phyloP scores from a whole-genome alignment of 1,284 basidiomycete species.

The Ustilago curta region DNA sequence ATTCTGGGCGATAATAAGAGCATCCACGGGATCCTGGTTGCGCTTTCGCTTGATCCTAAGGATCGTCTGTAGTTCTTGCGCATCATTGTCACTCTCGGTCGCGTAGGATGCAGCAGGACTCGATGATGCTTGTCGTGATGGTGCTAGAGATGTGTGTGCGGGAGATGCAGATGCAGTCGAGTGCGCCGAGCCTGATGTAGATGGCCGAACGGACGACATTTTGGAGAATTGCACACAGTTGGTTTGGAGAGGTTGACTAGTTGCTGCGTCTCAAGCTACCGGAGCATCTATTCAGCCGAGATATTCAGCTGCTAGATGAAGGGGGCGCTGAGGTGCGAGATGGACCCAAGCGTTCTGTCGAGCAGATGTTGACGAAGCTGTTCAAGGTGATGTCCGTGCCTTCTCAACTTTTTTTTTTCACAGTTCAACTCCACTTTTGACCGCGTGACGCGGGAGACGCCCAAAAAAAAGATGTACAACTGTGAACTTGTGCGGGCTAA shows the following conservation, averaged over 20 bases:
- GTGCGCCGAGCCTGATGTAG: conserved; percentile 16
- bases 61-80: conserved; percentile 41
- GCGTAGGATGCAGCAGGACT: conserved; percentile 31
- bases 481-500: neutral
- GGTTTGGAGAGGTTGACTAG: too few relatives aligned
- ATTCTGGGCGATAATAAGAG: conserved; percentile 56
- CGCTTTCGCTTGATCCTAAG: conserved; percentile 66
- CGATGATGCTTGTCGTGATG: conserved; percentile 24
- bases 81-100: conserved; percentile 24
- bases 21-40: conserved; percentile 61
- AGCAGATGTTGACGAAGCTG: neutral
- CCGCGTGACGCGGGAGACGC: neutral
- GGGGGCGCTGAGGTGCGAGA: neutral
- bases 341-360: neutral
- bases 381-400: conserved; percentile 5
- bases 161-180: conserved; percentile 25
- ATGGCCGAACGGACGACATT: conserved; percentile 22
- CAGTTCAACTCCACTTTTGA: conserved; percentile 8
- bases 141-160: conserved; percentile 15
- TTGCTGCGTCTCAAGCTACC: too few relatives aligned
- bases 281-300: too few relatives aligned
- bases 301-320: too few relatives aligned
- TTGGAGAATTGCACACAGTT: neutral
- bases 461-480: fast-evolving
- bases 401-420: conserved; percentile 10